phyloP scores from a whole-genome alignment of 352 stramenopile species.

The Globisporangium nodosum region DNA sequence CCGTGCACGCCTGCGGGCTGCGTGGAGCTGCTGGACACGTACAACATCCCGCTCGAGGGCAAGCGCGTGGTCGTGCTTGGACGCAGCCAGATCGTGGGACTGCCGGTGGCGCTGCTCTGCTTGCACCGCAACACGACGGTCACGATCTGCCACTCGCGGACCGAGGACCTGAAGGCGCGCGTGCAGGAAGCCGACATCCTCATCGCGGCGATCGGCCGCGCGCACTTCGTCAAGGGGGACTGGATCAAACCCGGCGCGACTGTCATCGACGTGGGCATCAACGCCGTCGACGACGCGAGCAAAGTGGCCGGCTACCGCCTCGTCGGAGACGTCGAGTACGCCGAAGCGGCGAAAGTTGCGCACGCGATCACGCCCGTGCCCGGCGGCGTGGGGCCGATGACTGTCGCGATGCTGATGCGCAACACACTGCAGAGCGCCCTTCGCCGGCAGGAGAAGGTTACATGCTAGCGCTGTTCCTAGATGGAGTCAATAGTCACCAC shows the following conservation, averaged over 20 bases:
- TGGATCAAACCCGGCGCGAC: constrained; percentile 97
- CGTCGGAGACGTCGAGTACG: constrained; percentile 97
- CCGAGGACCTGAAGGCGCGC: constrained; percentile 72
- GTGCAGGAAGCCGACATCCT: constrained; percentile 94
- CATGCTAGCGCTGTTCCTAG: not conserved
- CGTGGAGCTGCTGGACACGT: constrained; percentile 92
- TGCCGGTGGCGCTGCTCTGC: constrained; percentile 94
- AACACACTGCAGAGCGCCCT: constrained; percentile 69
- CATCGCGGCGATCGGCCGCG: constrained; percentile 93
- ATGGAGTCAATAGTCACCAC: not conserved
- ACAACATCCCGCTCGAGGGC: constrained; percentile 87
- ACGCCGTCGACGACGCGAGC: constrained; percentile 87
- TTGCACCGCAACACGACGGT: constrained; percentile 96
- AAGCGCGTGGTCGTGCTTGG: constrained; percentile 97
- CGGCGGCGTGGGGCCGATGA: constrained; percentile 97
- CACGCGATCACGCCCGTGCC: constrained; percentile 97
- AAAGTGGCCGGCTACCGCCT: constrained; percentile 89
- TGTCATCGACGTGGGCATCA: constrained; percentile 99
- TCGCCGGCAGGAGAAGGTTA: constrained; percentile 15
- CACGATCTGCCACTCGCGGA: constrained; percentile 97
- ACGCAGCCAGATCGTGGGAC: constrained; percentile 96
- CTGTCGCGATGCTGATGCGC: constrained; percentile 90
- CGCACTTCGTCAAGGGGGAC: constrained; percentile 89
- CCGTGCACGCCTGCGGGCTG: constrained; percentile 96
- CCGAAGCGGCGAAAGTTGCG: constrained; percentile 74